These are phyloP conservation scores for Agapanthus africanus DNA, from an alignment of 106 monocot species.

Conservation along the genomic window DNA sequence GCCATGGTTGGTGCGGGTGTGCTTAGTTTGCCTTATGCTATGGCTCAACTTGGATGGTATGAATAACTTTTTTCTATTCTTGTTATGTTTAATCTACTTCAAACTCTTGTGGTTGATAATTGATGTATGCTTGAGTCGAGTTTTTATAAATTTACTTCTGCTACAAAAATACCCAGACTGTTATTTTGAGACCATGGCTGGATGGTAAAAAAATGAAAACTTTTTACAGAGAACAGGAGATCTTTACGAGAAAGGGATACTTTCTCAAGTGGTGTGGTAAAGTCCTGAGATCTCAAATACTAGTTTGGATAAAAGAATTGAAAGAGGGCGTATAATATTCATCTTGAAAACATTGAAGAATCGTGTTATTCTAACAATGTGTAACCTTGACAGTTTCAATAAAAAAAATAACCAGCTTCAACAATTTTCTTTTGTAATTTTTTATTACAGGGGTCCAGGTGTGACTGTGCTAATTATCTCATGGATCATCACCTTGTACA, in stretches of 20 bases:
- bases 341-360: neutral
- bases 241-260: too few species aligned
- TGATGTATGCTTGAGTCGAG: neutral
- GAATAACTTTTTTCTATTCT: neutral
- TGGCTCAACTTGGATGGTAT: neutral
- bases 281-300: too few species aligned
- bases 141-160: neutral
- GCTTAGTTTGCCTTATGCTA: neutral
- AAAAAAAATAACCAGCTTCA: neutral
- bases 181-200: neutral
- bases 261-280: neutral
- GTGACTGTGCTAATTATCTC: constrained; percentile 23
- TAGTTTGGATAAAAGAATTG: too few species aligned
- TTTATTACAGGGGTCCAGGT: constrained; percentile 30
- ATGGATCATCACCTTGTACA: constrained; percentile 42
- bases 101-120: too few species aligned
- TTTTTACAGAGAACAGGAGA: neutral
- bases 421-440: neutral
- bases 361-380: neutral
- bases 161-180: neutral
- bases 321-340: too few species aligned
- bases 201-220: neutral
- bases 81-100: neutral
- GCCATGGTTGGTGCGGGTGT: neutral
- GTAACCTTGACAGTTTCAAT: neutral